Conservation (phyloP, 2,329 filamentous ascomycete species). For the Calycina marina region DNA sequence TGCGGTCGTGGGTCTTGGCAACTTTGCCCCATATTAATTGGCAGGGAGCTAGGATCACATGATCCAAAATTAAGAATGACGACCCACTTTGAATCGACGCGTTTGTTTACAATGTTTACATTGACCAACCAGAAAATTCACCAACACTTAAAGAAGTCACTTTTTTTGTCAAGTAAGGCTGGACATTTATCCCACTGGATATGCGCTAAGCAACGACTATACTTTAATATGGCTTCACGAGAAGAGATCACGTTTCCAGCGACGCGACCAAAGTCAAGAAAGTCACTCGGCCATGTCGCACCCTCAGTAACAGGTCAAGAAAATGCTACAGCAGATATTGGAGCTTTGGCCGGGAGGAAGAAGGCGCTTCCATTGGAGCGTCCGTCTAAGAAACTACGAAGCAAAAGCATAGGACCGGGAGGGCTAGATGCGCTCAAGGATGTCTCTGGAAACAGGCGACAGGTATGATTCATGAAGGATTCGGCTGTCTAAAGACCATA, state of each 20-base stretch:
- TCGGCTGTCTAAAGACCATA: neutral
- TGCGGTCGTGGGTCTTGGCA: neutral
- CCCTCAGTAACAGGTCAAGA: conserved; percentile 53
- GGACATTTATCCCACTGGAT: no score
- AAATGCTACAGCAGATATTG: conserved; percentile 57
- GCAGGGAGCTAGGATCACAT: no score
- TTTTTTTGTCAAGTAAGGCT: no score
- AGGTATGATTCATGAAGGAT: conserved; percentile 38
- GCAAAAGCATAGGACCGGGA: conserved; percentile 91
- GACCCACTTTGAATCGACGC: conserved; percentile 2
- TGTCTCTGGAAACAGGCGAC: conserved; percentile 61
- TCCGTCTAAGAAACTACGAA: conserved; percentile 54
- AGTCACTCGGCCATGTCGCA: conserved; percentile 53
- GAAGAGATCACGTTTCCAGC: conserved; percentile 37
- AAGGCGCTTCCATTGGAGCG: conserved; percentile 12
- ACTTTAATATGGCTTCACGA: conserved; percentile 24
- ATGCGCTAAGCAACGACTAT: neutral
- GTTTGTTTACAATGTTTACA: conserved; percentile 15
- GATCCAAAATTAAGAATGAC: no score
- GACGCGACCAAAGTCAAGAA: conserved; percentile 41
- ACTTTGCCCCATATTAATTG: no score
- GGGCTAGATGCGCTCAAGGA: conserved; percentile 71
- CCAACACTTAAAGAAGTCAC: conserved; percentile 4
- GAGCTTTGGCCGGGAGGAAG: conserved; percentile 25
- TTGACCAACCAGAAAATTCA: conserved; percentile 1